phyloP scores from a whole-genome alignment of 1,139 yeast species.

The Debaryomyces nepalensis region DNA sequence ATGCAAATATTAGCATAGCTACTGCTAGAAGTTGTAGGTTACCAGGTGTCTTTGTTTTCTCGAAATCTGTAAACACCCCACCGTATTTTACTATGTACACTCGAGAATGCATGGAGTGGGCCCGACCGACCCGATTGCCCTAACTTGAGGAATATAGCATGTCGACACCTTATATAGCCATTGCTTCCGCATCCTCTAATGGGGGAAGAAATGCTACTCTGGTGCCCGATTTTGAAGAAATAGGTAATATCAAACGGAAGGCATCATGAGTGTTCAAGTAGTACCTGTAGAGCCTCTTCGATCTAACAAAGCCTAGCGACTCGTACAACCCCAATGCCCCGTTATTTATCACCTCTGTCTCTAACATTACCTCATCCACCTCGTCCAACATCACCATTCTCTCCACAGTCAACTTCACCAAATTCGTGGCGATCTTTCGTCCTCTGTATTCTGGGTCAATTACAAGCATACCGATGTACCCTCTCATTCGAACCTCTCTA shows the following conservation, averaged over 20 bases:
- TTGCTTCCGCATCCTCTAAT: constrained; percentile 9
- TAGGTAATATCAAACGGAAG: constrained; percentile 64
- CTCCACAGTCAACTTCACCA: constrained; percentile 68
- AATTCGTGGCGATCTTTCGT: constrained; percentile 74
- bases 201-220: constrained; percentile 39
- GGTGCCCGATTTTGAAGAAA: constrained; percentile 33
- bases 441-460: constrained; percentile 76
- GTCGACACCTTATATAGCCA: neutral
- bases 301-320: constrained; percentile 81
- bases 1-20: too few relatives aligned
- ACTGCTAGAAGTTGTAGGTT: neutral
- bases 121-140: too few relatives aligned
- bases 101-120: neutral
- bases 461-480: constrained; percentile 96
- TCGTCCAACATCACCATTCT: constrained; percentile 60
- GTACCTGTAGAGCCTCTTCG: constrained; percentile 82
- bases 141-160: too few relatives aligned
- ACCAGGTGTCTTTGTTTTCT: neutral
- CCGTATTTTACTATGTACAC: constrained; percentile 1
- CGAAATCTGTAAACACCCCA: neutral
- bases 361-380: constrained; percentile 89
- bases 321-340: constrained; percentile 84
- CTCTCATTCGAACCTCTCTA: constrained; percentile 70
- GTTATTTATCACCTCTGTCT: constrained; percentile 82
- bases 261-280: constrained; percentile 95